Percentiles rank a stretch among this genome's conserved stretches.
Conservation (phyloP, 2,329 filamentous ascomycete genomes). For the Aspergillus alliaceus region DNA sequence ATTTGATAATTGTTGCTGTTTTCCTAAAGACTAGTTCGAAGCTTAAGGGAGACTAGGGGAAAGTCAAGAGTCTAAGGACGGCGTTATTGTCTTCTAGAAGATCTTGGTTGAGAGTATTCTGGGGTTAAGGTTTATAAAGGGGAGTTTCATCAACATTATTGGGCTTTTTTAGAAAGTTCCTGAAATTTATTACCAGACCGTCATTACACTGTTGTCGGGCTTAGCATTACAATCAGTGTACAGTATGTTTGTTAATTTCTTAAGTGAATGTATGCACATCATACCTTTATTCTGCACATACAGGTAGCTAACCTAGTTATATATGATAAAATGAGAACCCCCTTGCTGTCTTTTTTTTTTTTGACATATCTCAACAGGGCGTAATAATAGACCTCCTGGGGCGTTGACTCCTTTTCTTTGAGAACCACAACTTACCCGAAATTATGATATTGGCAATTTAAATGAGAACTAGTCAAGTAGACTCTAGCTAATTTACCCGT, state of each 20-base stretch:
- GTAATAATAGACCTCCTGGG: background rate
- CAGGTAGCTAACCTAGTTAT: no score
- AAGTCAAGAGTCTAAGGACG: background rate
- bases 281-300: no score
- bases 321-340: no score
- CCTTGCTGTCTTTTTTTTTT: background rate
- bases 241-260: no score
- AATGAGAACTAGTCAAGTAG: background rate
- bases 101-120: background rate
- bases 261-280: no score
- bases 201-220: no score
- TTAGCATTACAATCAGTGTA: no score
- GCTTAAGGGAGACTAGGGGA: background rate
- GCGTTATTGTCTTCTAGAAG: background rate
- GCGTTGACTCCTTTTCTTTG: background rate
- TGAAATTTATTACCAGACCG: background rate
- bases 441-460: background rate
- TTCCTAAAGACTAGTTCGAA: background rate
- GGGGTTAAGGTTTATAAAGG: background rate
- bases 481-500: background rate
- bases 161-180: no score
- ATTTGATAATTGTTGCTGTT: background rate
- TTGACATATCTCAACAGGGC: background rate
- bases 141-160: no score
- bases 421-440: background rate